phyloP scores from a whole-genome alignment of 805 yeast genomes.

The Candida nanaspora region DNA sequence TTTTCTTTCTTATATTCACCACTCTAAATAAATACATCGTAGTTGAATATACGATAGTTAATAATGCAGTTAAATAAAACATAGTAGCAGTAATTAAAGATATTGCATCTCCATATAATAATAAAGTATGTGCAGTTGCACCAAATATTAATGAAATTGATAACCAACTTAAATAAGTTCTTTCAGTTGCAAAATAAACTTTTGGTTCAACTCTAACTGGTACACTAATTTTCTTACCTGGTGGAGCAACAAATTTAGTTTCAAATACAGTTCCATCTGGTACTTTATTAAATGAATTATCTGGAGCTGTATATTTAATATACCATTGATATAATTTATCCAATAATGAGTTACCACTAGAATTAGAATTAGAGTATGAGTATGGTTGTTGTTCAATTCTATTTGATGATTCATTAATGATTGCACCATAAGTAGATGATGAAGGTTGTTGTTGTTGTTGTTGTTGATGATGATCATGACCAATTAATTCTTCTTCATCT shows the following conservation, averaged over 20 bases:
- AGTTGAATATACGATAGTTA: slow-evolving; percentile 67
- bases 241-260: slow-evolving; percentile 60
- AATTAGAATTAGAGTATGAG: slow-evolving; percentile 3
- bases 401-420: slow-evolving; percentile 6
- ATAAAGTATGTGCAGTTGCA: slow-evolving; percentile 79
- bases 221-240: slow-evolving; percentile 82
- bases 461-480: slow-evolving; percentile 8
- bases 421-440: slow-evolving; percentile 20
- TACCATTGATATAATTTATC: slow-evolving; percentile 10
- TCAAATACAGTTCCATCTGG: slow-evolving; percentile 62
- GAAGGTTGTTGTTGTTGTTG: slow-evolving; percentile 6
- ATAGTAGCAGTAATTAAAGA: slow-evolving; percentile 80
- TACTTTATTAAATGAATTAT: slow-evolving; percentile 49
- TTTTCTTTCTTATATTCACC: slow-evolving; percentile 71
- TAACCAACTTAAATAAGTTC: slow-evolving; percentile 91
- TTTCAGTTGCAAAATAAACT: slow-evolving; percentile 97
- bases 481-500: slow-evolving; percentile 65
- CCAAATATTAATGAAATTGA: slow-evolving; percentile 84
- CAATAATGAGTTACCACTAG: slow-evolving; percentile 7
- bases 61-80: slow-evolving; percentile 73
- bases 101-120: slow-evolving; percentile 74
- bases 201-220: slow-evolving; percentile 98
- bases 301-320: slow-evolving; percentile 20
- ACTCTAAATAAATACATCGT: slow-evolving; percentile 77
- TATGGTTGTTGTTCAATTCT: slow-evolving; percentile 21